Evolutionary conservation across 169 alveolate genomes (phyloP), one percentile per base, ranked within the genome.

Genomic region (Plasmodium sp.): DNA sequence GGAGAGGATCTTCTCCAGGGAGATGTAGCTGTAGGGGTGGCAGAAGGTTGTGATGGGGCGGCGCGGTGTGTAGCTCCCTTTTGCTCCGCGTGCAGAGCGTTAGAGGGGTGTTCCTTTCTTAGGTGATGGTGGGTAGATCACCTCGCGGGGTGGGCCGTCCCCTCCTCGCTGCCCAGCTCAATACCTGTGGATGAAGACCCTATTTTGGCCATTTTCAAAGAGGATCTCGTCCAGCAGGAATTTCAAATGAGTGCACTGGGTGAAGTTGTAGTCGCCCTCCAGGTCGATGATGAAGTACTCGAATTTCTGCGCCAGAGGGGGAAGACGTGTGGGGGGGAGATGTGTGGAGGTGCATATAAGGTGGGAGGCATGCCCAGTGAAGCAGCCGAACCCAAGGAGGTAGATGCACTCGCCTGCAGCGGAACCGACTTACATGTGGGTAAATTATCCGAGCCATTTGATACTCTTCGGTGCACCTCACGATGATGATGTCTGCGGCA

Each of bases 141-240:
- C 4, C 16, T 7, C 54, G 14, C 54, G 54, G 54, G 16, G 48
- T 12, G 2, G 10, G 18, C 58, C 0, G 6, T 3, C 14, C 14
- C 14, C 58, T 5, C 58, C 58, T 12, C 58, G 10, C 18, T 48
- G 16, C 14, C 7, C 58, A 12, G 4, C 58, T 73, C 33, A 73
- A 41, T 90, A 90, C 94, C 94, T 90, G 45, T 90, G 94, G 33
- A 90, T 71, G 51, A 90, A 90, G 33, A 90, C 41, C 39, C 54
- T 90, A 51, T 90, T 90, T 34, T 80, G 39, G 14, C n/a, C 43
- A 80, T 90, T 90, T 81, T 81, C 88, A 12, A 90, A 81, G 14
- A 90, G 81, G 43, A 90, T 90, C 51, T 90, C 92, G 33, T 90
- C 94, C 4, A 90, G 94, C 5, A 90, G 43, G 16, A 31, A 81